phyloP scores from a whole-genome alignment of 257 asterid species.

The Solanum corneliomulleri region DNA sequence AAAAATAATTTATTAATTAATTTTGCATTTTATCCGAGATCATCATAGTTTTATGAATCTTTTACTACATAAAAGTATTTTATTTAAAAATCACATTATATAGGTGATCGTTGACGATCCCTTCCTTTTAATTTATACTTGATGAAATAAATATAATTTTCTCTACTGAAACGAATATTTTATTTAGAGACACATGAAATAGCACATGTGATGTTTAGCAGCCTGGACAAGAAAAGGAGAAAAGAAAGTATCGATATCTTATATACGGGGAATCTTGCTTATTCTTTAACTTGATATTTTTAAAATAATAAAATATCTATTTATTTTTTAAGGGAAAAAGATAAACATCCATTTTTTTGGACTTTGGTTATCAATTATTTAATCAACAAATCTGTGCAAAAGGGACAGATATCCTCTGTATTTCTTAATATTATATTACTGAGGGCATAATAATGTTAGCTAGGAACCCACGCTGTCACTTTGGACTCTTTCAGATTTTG shows the following conservation, averaged over 20 bases:
- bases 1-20: neutral
- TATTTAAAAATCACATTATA: neutral
- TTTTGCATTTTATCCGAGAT: neutral
- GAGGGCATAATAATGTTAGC: neutral
- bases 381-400: neutral
- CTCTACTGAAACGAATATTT: neutral
- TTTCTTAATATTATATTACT: neutral
- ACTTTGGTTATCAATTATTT: neutral
- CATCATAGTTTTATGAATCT: neutral
- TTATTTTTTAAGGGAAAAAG: neutral
- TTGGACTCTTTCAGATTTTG: neutral
- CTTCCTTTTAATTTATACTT: neutral
- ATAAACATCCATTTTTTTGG: neutral
- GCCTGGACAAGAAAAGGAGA: neutral
- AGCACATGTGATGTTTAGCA: neutral
- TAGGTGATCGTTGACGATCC: neutral
- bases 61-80: neutral
- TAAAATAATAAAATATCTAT: neutral
- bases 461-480: neutral
- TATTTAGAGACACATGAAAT: neutral
- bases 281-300: neutral
- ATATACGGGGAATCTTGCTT: neutral
- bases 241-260: neutral
- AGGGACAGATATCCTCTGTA: neutral
- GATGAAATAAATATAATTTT: neutral